Percentiles rank a stretch among this genome's conserved stretches.
phyloP scores from a whole-genome alignment of 495 filamentous ascomycete species.

The Lophiostoma macrostomum region DNA sequence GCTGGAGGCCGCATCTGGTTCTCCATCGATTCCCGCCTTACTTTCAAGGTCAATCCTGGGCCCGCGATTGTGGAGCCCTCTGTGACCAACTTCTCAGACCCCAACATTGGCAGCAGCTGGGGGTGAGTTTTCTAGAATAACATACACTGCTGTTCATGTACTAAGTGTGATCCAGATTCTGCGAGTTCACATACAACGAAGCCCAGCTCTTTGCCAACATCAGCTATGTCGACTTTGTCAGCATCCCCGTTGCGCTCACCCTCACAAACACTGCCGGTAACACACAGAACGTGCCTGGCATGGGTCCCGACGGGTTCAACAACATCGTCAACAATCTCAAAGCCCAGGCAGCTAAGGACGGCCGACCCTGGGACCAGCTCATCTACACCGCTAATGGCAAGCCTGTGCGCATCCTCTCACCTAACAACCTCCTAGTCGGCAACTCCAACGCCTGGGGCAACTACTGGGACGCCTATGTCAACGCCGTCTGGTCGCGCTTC shows the following conservation, averaged over 20 bases:
- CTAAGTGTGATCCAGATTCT: no score
- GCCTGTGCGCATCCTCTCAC: conserved; percentile 61
- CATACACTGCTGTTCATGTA: no score
- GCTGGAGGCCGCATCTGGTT: conserved; percentile 72
- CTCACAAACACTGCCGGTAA: conserved; percentile 53
- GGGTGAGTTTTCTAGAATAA: no score
- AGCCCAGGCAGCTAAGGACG: conserved; percentile 53
- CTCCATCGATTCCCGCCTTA: conserved; percentile 56
- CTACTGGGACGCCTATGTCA: conserved; percentile 64
- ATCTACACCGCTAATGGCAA: conserved; percentile 52
- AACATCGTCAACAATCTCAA: conserved; percentile 52
- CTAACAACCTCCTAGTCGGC: conserved; percentile 59
- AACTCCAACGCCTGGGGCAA: conserved; percentile 55
- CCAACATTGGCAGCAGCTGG: conserved; percentile 64
- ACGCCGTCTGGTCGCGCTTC: conserved; percentile 64
- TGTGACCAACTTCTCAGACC: conserved; percentile 61
- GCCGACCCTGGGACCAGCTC: conserved; percentile 62
- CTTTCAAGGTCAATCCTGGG: conserved; percentile 68
- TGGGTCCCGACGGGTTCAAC: conserved; percentile 56
- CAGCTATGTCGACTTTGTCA: conserved; percentile 71
- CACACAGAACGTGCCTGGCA: conserved; percentile 56
- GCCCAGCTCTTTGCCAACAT: conserved; percentile 72
- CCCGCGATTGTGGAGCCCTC: conserved; percentile 70
- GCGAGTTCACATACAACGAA: conserved; percentile 70
- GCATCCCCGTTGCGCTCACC: conserved; percentile 60